Conservation (phyloP, 352 stramenopile species). For the Globisporangium mamillatum region DNA sequence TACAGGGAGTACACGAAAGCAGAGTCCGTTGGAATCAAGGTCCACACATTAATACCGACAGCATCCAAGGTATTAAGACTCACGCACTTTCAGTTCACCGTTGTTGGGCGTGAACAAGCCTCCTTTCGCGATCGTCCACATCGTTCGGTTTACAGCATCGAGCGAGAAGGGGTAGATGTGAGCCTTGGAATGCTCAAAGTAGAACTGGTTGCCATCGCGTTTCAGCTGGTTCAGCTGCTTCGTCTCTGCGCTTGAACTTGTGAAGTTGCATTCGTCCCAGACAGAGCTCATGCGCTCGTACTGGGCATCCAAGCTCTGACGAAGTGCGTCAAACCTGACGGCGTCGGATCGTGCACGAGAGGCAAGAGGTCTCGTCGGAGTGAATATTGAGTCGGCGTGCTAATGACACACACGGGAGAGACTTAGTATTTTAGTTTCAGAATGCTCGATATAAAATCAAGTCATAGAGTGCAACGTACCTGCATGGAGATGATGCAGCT, state of each 20-base stretch:
- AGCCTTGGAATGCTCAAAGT: not conserved
- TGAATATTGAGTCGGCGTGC: not conserved
- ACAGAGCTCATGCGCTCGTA: conserved; percentile 20
- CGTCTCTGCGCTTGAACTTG: conserved; percentile 5
- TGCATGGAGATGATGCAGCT: not conserved
- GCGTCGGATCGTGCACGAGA: not conserved
- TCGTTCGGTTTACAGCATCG: not conserved
- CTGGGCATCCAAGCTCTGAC: conserved; percentile 19
- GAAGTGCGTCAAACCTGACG: conserved; percentile 28
- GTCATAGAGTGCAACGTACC: not conserved
- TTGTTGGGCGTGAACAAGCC: not conserved
- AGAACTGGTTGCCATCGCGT: not conserved
- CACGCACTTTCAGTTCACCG: conserved; percentile 1
- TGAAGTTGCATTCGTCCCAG: conserved; percentile 19
- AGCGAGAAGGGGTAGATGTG: not conserved
- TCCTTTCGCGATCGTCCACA: not conserved
- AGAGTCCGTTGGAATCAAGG: not conserved
- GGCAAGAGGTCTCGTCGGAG: no score
- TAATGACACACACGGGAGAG: conserved; percentile 3
- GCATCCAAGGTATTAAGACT: not conserved
- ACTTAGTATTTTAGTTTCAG: not conserved
- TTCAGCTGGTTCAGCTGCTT: not conserved
- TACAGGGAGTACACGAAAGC: not conserved
- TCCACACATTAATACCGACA: not conserved
- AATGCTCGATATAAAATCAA: not conserved